Evolutionary conservation across 2,329 filamentous ascomycete genomes (phyloP), one percentile per base, ranked within the genome.

Genomic region (Aspergillus pseudoterreus): DNA sequence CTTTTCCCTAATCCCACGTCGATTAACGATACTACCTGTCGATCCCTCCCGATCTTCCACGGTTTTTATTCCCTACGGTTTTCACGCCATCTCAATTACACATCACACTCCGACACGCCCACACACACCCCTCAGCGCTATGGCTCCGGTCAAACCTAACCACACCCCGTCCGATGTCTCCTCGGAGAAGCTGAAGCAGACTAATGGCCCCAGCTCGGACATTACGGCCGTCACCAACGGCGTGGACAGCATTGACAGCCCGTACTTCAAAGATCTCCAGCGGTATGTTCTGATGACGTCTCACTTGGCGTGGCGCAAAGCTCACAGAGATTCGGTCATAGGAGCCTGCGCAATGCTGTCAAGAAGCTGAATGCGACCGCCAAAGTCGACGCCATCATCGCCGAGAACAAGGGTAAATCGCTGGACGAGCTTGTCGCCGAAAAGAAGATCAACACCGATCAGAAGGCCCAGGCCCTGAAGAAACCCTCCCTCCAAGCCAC

Each of bases 301-400:
- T 19, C 19, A 6, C 17, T 42, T n/a, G 35, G 27, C 17, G 17
- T 33, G n/a, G 44, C 44, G 38, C 38, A 43, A 21, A 19, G 39
- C 39, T 47, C 12, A 47, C 45, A n/a, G 9, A 6, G 9, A 30
- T 22, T 2, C 4, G 14, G 21, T 3, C 57, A 42, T 54, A 96
- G 91, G 80, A 90, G 84, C 72, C 88, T 96, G 63, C 91, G 92
- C 67, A 95, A 94, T 72, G 77, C 94, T 66, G 88, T 85, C 78
- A 97, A 96, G 82, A 96, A 96, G 77, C 85, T 97, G 65, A 80
- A 81, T 59, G 75, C 76, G 50, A 82, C 80, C 60, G 70, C 79
- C 49, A 86, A 84, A 69, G 77, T 83, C 59, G 82, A 86, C 58
- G 67, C 76, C 15, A 81, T 85, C 59, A 69, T 85, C 56, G 78